These are phyloP conservation scores for Bacidia rubella DNA, from an alignment of 495 filamentous ascomycete genomes.

Conservation along the genomic window DNA sequence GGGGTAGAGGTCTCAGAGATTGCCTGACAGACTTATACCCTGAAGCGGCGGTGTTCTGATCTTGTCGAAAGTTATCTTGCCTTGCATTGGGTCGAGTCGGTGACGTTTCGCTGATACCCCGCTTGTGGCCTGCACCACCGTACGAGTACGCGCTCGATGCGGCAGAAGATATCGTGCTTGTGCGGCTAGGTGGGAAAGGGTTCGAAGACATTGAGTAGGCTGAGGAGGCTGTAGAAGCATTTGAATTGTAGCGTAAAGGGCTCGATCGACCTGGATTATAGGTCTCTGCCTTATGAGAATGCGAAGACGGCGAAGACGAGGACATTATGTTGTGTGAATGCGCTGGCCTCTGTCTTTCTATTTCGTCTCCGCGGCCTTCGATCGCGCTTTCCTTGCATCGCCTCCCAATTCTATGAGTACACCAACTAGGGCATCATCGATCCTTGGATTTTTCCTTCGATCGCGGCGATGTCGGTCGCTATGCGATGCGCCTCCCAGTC, in stretches of 20 bases:
- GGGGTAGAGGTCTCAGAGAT: conserved; percentile 64
- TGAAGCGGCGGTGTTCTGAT: conserved; percentile 31
- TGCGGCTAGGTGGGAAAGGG: conserved; percentile 51
- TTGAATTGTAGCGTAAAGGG: conserved; percentile 60
- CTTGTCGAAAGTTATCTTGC: conserved; percentile 26
- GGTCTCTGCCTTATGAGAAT: conserved; percentile 32
- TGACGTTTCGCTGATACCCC: conserved; percentile 61
- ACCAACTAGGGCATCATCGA: too few relatives aligned
- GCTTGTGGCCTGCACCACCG: conserved; percentile 44
- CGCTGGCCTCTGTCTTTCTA: background rate
- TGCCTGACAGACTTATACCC: conserved; percentile 61
- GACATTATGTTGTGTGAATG: conserved; percentile 6
- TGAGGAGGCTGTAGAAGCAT: conserved; percentile 56
- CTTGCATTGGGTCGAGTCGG: conserved; percentile 28
- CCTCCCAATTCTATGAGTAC: background rate
- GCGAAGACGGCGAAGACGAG: conserved; percentile 8
- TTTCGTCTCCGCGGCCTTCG: background rate
- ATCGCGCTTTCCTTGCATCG: background rate
- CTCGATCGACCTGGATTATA: conserved; percentile 41
- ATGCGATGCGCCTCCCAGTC: too few relatives aligned
- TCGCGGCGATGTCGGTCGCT: too few relatives aligned
- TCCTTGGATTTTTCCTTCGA: too few relatives aligned
- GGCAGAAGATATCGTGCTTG: conserved; percentile 66
- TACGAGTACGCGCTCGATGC: conserved; percentile 48
- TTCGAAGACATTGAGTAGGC: conserved; percentile 63